Percentiles rank a stretch among this genome's conserved stretches.
Conservation (phyloP, 805 yeast species). For the Wickerhamomyces tratensis region DNA sequence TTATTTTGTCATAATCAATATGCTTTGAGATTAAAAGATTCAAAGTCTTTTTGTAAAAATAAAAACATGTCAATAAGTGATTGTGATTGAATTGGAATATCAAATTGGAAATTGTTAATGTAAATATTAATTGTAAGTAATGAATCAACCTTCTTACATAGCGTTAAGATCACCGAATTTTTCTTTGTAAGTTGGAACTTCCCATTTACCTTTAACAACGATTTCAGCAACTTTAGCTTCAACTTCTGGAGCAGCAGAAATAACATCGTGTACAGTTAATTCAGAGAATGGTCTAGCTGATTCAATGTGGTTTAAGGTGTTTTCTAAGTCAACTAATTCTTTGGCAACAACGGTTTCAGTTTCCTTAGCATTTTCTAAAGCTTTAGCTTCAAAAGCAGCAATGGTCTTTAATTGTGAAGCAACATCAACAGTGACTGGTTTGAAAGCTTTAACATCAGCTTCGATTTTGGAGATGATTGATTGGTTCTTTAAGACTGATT, state of each 20-base stretch:
- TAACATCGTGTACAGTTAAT: slow-evolving; percentile 91
- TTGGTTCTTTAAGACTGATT: slow-evolving; percentile 70
- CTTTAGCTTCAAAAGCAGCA: slow-evolving; percentile 90
- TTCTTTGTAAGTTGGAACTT: slow-evolving; percentile 96
- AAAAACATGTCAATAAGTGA: too few relatives aligned
- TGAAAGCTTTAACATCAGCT: slow-evolving; percentile 62
- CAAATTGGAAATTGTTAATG: neutral
- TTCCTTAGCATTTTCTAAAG: slow-evolving; percentile 87
- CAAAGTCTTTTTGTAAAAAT: too few relatives aligned
- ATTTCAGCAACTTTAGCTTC: slow-evolving; percentile 91
- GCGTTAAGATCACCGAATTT: slow-evolving; percentile 95
- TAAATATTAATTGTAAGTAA: too few relatives aligned
- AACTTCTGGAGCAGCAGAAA: slow-evolving; percentile 94
- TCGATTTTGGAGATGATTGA: slow-evolving; percentile 75
- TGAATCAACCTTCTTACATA: slow-evolving; percentile 39
- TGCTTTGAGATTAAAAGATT: neutral
- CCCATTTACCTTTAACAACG: slow-evolving; percentile 96
- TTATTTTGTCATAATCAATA: slow-evolving; percentile 9
- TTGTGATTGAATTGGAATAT: neutral
- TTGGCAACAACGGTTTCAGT: slow-evolving; percentile 84
- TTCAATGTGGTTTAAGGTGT: slow-evolving; percentile 89
- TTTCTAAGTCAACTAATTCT: slow-evolving; percentile 78
- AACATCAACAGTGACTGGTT: slow-evolving; percentile 79
- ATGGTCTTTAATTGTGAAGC: slow-evolving; percentile 86
- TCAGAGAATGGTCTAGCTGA: slow-evolving; percentile 96